Evolutionary conservation across 2,329 filamentous ascomycete species (phyloP).

Genomic region (Xylariaceae sp.): DNA sequence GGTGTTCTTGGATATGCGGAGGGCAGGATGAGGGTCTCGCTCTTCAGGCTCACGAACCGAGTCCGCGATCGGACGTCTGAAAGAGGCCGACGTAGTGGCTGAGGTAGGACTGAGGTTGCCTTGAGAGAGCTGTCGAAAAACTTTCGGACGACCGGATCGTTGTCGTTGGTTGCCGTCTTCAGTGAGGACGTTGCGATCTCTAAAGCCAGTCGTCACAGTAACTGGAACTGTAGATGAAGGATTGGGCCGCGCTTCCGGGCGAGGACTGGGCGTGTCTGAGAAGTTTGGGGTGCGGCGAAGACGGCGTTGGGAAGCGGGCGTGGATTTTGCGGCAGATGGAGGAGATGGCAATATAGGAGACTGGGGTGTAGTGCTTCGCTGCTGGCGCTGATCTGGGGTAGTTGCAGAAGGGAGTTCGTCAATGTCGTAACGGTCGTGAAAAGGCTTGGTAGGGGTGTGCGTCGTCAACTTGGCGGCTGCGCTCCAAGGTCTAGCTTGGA

Average conservation of each 20-base stretch:
- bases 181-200: constrained; percentile 32
- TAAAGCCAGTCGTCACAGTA: constrained; percentile 44
- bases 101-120: constrained; percentile 40
- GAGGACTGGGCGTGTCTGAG: constrained; percentile 39
- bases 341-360: constrained; percentile 9
- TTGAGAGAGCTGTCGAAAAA: constrained; percentile 40
- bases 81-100: constrained; percentile 32
- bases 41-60: constrained; percentile 30
- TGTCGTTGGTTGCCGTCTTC: constrained; percentile 24
- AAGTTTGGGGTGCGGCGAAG: constrained; percentile 51
- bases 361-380: constrained; percentile 22
- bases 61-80: constrained; percentile 22
- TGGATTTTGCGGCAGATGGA: constrained; percentile 29
- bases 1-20: constrained; percentile 74
- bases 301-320: constrained; percentile 42
- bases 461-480: constrained; percentile 42
- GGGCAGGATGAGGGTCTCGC: constrained; percentile 40
- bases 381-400: constrained; percentile 38
- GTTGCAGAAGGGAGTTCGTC: constrained; percentile 33
- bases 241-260: constrained; percentile 22
- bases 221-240: constrained; percentile 29
- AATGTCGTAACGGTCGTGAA: constrained; percentile 47
- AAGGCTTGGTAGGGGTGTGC: constrained; percentile 33
- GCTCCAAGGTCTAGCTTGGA: constrained; percentile 31
- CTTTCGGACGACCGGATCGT: constrained; percentile 24